phyloP scores from a whole-genome alignment of 129 eudicot genomes.

The Saposhnikovia divaricata region DNA sequence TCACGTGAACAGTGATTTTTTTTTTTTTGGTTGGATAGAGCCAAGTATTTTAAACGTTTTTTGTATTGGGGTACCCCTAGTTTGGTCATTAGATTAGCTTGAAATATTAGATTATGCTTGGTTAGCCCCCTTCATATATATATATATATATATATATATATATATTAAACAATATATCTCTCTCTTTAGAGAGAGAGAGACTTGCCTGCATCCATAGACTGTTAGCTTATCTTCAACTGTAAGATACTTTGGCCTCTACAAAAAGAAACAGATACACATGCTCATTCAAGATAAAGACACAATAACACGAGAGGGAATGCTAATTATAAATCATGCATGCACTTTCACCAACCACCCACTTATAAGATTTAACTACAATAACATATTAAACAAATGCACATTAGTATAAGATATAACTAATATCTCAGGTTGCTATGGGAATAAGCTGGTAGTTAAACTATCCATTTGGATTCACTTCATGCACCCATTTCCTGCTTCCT shows the following conservation, averaged over 20 bases:
- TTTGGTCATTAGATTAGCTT: too few species aligned
- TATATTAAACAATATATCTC: too few species aligned
- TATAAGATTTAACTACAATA: background rate
- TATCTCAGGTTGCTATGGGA: background rate
- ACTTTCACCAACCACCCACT: background rate
- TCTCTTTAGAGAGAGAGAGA: slow-evolving; percentile 1
- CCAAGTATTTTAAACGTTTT: too few species aligned
- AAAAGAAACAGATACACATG: slow-evolving; percentile 10
- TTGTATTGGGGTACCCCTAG: too few species aligned
- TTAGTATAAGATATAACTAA: too few species aligned
- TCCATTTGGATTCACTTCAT: background rate
- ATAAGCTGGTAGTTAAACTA: background rate
- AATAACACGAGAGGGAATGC: background rate
- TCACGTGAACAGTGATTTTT: too few species aligned
- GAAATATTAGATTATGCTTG: too few species aligned
- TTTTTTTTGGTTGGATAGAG: too few species aligned
- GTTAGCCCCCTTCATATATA: too few species aligned
- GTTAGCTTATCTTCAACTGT: slow-evolving; percentile 85
- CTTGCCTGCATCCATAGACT: slow-evolving; percentile 91
- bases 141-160: too few species aligned
- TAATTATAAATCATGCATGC: background rate
- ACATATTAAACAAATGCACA: background rate
- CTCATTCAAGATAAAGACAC: background rate
- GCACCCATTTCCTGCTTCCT: background rate
- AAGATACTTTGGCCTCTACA: slow-evolving; percentile 68